Base-by-base conservation (phyloP, 164 flowering plant species). In the Vitis riparia region DNA sequence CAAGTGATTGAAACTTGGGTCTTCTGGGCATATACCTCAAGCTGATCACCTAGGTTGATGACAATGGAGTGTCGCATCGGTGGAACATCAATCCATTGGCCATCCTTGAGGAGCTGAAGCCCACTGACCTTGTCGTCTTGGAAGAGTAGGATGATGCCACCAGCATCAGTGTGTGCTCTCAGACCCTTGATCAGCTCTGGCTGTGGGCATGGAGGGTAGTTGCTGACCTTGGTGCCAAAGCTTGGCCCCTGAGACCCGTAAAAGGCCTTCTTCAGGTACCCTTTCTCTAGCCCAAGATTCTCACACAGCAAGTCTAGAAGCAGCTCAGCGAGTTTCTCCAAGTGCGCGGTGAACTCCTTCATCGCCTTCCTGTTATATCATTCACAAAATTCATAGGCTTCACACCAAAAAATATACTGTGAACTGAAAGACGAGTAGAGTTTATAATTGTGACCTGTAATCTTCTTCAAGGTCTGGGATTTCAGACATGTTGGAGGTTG, bases 141-240 rank as follows among this genome's bases (percentile, higher is more conserved):
- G 84, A 94, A 92, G 67, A 94, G 92, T 1, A 90, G 76, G 78
- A 91, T 87, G 79, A 93, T 29, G 71, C 97, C 98, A n/a, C 98
- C 98, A 10, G 98, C 98, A 70, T 93, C 98, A 10, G 97, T 93
- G 86, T 93, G 98, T 51, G 94, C 94, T 11, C 98, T 75, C 15
- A 90, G 92, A 9, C 97, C 97, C 78, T 91, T 92, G 76, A 94
- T 78, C 9, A 90, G 88, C 16, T 92, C 94, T 10, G 98, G 98
- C 37, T 81, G 81, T 0, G 96, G 98, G 70, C 94, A 92, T 3
- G 96, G 92, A n/a, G 96, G 97, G 81, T 92, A 92, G 84, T 87
- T 92, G 83, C 96, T 88, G 3, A 91, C 95, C 72, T 93, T 93
- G 49, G 98, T 93, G 3, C 97, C 98, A 70, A 89, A 91, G 55